Conservation (phyloP, 202 grass and related monocot species). For the Alloteropsis angusta region DNA sequence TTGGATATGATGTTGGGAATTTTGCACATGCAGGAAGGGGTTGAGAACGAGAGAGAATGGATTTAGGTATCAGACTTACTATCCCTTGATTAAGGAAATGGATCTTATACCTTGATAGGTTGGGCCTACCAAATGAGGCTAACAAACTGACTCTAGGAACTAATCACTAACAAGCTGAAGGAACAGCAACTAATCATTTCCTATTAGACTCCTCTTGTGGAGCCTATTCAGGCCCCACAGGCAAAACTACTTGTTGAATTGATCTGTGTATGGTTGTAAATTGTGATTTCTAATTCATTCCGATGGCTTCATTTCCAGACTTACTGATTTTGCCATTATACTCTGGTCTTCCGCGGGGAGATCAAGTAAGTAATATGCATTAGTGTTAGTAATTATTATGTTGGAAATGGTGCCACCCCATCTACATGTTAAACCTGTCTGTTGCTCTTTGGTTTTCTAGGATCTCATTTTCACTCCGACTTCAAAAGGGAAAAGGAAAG, state of each 20-base stretch:
- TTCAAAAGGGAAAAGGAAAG: constrained; percentile 90
- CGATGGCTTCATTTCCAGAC: constrained; percentile 38
- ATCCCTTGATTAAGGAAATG: background rate
- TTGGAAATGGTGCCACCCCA: background rate
- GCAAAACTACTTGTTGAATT: constrained; percentile 11
- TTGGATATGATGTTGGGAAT: background rate
- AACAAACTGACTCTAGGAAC: background rate
- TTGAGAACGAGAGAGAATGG: background rate
- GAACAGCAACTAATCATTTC: background rate
- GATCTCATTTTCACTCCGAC: constrained; percentile 83
- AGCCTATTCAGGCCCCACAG: background rate
- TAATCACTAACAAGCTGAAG: background rate
- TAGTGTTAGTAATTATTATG: background rate
- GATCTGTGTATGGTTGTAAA: background rate
- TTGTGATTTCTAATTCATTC: constrained; percentile 34
- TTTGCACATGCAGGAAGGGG: background rate
- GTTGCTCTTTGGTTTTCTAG: constrained; percentile 42
- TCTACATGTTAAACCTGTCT: constrained; percentile 9
- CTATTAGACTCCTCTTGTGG: background rate
- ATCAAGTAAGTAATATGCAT: constrained; percentile 49
- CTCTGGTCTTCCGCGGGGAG: constrained; percentile 74
- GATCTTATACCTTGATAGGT: background rate
- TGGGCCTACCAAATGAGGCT: background rate
- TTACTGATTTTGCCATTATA: constrained; percentile 85
- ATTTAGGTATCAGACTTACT: background rate